Percentiles rank a stretch among this genome's conserved stretches.
Evolutionary conservation across 306 rosid species (phyloP).

Genomic region (Acacia confusa): DNA sequence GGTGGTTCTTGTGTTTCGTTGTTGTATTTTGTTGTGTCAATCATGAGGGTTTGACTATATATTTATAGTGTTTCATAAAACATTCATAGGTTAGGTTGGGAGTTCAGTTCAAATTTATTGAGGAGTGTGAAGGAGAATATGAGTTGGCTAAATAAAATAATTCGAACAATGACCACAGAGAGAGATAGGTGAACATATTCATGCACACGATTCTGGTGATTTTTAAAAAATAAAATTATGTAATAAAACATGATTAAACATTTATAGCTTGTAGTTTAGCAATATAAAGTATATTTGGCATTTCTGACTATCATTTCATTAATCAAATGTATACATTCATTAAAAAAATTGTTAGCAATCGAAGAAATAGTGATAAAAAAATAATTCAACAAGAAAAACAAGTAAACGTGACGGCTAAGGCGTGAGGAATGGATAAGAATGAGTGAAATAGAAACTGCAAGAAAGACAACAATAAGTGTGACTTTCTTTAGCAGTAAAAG

Average conservation of each 20-base stretch:
- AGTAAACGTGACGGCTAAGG: background rate
- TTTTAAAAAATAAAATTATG: no score
- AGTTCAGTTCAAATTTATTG: slow-evolving; percentile 5
- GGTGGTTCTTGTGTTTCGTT: background rate
- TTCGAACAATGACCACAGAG: background rate
- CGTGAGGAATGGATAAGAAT: background rate
- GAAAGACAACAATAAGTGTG: background rate
- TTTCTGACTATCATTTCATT: no score
- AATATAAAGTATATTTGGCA: no score
- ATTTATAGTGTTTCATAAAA: background rate
- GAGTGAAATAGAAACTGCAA: background rate
- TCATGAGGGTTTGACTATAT: background rate
- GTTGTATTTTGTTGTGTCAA: background rate
- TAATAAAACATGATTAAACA: no score
- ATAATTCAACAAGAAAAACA: background rate
- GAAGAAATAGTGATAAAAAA: background rate
- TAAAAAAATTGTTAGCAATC: no score
- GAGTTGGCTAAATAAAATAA: background rate
- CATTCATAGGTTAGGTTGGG: background rate
- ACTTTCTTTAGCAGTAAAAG: background rate
- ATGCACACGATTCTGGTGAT: no score
- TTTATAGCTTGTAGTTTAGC: no score
- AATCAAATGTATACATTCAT: no score
- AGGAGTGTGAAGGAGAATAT: slow-evolving; percentile 31
- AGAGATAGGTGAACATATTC: background rate